These are phyloP conservation scores for Anthracocystis setariae DNA, from an alignment of 1,284 basidiomycete species.

Conservation along the genomic window DNA sequence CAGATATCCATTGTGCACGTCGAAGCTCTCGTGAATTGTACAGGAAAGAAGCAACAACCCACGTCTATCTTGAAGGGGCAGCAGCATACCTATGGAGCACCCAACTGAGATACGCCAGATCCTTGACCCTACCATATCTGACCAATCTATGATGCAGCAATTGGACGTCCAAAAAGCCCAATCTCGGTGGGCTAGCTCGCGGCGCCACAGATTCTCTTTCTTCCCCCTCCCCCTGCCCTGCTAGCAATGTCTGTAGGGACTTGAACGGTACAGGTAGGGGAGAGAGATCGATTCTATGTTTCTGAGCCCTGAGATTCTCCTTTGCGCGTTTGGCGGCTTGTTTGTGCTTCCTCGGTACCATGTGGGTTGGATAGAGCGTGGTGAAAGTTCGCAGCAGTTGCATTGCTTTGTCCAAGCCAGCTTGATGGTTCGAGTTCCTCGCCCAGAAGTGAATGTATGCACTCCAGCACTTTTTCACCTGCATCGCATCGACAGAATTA, in stretches of 20 bases:
- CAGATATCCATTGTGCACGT: too few species aligned
- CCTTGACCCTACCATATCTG: constrained; percentile 16
- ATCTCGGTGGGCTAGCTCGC: constrained; percentile 16
- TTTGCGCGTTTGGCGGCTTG: background rate
- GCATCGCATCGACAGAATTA: constrained; percentile 15
- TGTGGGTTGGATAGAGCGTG: constrained; percentile 20
- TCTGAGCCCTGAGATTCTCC: background rate
- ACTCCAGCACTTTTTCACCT: constrained; percentile 42
- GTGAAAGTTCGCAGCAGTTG: constrained; percentile 7
- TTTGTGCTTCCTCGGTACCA: background rate
- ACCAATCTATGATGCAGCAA: constrained; percentile 59
- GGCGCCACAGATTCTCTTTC: too few species aligned
- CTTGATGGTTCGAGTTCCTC: constrained; percentile 12
- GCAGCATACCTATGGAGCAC: constrained; percentile 22
- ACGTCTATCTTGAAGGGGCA: background rate
- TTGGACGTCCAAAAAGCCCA: constrained; percentile 53
- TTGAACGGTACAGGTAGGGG: constrained; percentile 22
- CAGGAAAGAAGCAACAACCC: too few species aligned
- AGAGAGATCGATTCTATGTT: constrained; percentile 6
- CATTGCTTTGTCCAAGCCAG: constrained; percentile 17
- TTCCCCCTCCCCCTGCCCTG: background rate
- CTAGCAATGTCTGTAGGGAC: constrained; percentile 6
- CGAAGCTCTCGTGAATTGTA: too few species aligned
- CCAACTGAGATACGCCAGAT: constrained; percentile 33
- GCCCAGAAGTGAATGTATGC: constrained; percentile 47